Base-by-base conservation (phyloP, 176 grass and related monocot species). In the Zoysia japonica region DNA sequence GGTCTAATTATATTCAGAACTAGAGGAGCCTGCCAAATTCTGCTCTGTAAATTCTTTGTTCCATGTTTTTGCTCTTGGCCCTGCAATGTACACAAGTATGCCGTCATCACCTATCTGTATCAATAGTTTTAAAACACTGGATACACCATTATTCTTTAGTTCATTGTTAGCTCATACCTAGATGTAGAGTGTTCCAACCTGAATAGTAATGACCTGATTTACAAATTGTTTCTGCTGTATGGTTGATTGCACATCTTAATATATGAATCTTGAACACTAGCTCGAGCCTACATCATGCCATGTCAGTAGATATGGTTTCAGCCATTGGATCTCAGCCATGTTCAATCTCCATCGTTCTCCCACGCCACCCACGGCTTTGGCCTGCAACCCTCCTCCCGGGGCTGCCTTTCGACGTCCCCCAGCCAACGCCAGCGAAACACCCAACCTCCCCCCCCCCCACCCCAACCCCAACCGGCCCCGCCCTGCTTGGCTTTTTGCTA, bases 1-100 rank as follows among this genome's bases (percentile, higher is more conserved):
- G 13, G 51, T 52, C 10, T 71, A 35, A 56, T 15, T 76, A n/a
- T 71, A 16, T 56, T 72, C 37, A 37, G 10, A 37, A 9, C 46
- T 17, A 66, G 28, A 61, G 63, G 54, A 42, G 14, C 13, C 37
- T 37, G 9, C 36, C 11, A 77, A 16, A n/a, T 15, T 72, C 17
- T 77, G 9, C 51, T 52, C 12, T 1, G 14, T 50, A 50, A 53
- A 57, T 81, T 71, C 11, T 61, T 10, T 19, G 1, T 15, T 71
- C 19, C 43, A 16, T 49, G 39, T 40, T 49, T 88, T 70, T 61
- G 68, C 7, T 81, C 50, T 14, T 10, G 35, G 61, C 68, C 15
- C 13, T 61, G 39, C 72, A 77, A 2, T 85, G 87, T 89, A 85
- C 57, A 89, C 82, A 76, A 77, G 72, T 66, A 75, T 75, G 14